Base-by-base conservation (phyloP, 192 early-diverging fungal genomes). In the Backusella psychrophila region DNA sequence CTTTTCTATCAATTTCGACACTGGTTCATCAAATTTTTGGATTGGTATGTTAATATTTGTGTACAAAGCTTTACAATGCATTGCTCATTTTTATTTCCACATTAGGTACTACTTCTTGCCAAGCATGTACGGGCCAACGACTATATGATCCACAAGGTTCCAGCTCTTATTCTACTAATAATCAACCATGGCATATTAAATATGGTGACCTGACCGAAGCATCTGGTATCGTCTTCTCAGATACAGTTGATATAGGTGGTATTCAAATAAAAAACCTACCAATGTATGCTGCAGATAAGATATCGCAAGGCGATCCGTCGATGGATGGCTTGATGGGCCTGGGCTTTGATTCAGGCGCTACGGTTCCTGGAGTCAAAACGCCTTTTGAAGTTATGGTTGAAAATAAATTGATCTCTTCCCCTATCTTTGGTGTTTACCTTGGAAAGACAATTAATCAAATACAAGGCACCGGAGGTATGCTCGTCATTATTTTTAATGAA, bases 21-120 rank as follows among this genome's bases (percentile, higher is more conserved):
- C 90, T 1, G 90, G 91, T 14, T 91, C 89, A 1, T 87, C 87
- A 11, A 89, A 91, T 78, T 80, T 91, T 3, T 93, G 90, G 89
- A 82, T 91, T 49, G 66, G 77, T 78, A 73, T 71, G 46, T 33
- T 33, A 33, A 33, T 33, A 33, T 33, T 3, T 33, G 33, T 33
- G 33, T 33, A 33, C 33, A 33, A 33, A 33, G 33, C 33, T 33
- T 33, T 33, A 33, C 8, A 29, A 31, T 7, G 1, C 26, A 29
- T 46, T 44, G 14, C 2, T 15, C 26, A 44, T 6, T 23, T 5
- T 71, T 31, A 49, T 42, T 26, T 17, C 14, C 5, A 29, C 4
- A 29, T 71, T 36, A 73, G 65, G 83, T 17, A 82, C 81, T 9
- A 76, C 84, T 66, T 83, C 83, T 35, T 66, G 69, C 26, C 46